Evolutionary conservation across 2,329 filamentous ascomycete species (phyloP).

Genomic region (Lasiodiplodia gonubiensis): DNA sequence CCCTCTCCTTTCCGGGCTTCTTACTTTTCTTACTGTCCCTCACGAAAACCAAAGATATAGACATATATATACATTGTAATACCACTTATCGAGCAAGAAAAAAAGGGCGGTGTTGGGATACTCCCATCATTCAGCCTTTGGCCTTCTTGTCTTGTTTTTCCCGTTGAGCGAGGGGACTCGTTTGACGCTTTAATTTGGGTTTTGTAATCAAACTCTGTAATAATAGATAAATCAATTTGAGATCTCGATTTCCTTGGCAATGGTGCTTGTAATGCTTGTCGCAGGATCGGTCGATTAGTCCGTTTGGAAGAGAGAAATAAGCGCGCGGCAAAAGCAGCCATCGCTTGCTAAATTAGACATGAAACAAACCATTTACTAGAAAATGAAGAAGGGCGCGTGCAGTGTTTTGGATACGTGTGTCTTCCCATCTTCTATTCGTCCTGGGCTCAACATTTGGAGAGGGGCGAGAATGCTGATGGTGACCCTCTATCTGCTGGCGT

Average conservation of each 20-base stretch:
- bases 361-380: background rate
- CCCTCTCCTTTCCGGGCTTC: background rate
- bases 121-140: background rate
- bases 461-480: background rate
- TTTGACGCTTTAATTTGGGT: background rate
- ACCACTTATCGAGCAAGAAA: background rate
- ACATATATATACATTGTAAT: background rate
- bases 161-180: background rate
- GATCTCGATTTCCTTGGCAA: background rate
- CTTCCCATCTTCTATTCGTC: background rate
- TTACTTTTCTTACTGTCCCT: slow-evolving; percentile 1
- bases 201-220: background rate
- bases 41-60: background rate
- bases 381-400: background rate
- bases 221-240: background rate
- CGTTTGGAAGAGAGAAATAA: background rate
- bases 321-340: background rate
- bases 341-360: background rate
- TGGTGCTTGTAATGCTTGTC: background rate
- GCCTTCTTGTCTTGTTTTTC: background rate
- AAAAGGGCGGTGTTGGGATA: background rate
- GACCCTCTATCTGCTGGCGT: background rate
- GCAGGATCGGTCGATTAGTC: background rate
- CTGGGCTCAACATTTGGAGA: background rate
- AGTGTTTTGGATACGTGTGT: background rate